Base-by-base conservation (phyloP, 345 rosid species). In the Nephelium lappaceum region DNA sequence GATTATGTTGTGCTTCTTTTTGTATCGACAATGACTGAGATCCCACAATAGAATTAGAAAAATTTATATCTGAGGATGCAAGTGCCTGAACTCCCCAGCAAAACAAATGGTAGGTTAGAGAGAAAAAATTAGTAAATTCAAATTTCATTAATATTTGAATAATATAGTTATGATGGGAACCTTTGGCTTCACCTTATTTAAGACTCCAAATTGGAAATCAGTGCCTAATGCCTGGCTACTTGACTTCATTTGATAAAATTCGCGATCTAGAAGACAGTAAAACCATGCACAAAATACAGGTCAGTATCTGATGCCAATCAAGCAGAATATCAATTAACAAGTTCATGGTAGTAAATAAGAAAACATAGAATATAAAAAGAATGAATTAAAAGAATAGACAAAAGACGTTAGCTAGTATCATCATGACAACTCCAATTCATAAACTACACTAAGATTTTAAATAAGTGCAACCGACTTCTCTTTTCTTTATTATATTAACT, bases 241-340 rank as follows among this genome's bases (percentile, higher is more conserved):
- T 41, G 90, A 77, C 77, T 88, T 91, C 78, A 91, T 76, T 82
- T 90, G 90, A 82, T 85, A 85, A 78, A 87, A 86, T 11, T 85
- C 25, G 74, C 90, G 82, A 84, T 87, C 95, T 91, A 76, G n/a
- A 81, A 81, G 42, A 43, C 31, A 69, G 57, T 27, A 43, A 77
- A 31, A 75, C 61, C 43, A 42, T 21, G 39, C 19, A 36, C 42
- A 45, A 72, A 21, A 64, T 45, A 39, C 27, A 12, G 55, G 51
- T 75, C 68, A 67, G 68, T 18, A 76, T 55, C 38, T 62, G 12
- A 21, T 63, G 41, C 77, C 55, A 39, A 9, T 5, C 25, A 42
- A 1, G 38, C 49, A 69, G 27, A 55, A 55, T 63, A 49, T 24
- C 27, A 57, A 25, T 58, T 25, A 60, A 57, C 60, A 14, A 12